Evolutionary conservation across 1,284 basidiomycete species (phyloP).

Genomic region (Marasmius sp.): DNA sequence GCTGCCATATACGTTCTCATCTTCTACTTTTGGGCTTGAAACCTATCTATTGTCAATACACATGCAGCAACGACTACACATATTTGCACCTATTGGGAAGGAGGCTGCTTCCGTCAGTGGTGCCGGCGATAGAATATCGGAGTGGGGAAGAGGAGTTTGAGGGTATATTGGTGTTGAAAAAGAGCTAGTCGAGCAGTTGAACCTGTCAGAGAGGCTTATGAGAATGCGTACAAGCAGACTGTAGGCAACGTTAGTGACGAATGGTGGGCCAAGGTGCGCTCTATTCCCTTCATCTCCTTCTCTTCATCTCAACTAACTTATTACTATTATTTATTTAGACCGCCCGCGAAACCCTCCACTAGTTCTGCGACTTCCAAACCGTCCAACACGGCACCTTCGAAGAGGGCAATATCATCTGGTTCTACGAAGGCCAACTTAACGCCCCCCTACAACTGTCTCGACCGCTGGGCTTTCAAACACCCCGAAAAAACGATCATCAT

Average conservation of each 20-base stretch:
- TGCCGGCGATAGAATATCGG: too few relatives aligned
- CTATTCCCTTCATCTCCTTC: not conserved
- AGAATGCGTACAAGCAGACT: slow-evolving; percentile 65
- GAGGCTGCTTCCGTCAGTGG: too few relatives aligned
- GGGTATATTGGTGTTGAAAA: too few relatives aligned
- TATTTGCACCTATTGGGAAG: too few relatives aligned
- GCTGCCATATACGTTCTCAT: too few relatives aligned
- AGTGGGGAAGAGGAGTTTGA: too few relatives aligned
- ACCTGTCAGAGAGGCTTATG: slow-evolving; percentile 75
- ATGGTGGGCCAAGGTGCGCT: slow-evolving; percentile 85
- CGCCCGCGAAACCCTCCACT: slow-evolving; percentile 81
- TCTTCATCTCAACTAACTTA: not conserved
- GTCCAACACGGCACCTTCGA: slow-evolving; percentile 85
- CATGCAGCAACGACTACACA: too few relatives aligned
- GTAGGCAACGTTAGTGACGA: slow-evolving; percentile 74
- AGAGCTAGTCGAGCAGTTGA: too few relatives aligned
- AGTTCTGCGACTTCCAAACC: slow-evolving; percentile 91
- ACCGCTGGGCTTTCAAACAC: slow-evolving; percentile 91
- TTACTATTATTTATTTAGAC: slow-evolving; percentile 41
- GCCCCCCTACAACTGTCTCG: slow-evolving; percentile 98
- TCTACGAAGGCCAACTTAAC: slow-evolving; percentile 87
- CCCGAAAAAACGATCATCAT: slow-evolving; percentile 96
- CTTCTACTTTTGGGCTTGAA: too few relatives aligned
- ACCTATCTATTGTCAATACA: too few relatives aligned
- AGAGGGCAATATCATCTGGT: slow-evolving; percentile 92